phyloP scores from a whole-genome alignment of 768 basidiomycete genomes.

The Rhizopogon vesiculosus region DNA sequence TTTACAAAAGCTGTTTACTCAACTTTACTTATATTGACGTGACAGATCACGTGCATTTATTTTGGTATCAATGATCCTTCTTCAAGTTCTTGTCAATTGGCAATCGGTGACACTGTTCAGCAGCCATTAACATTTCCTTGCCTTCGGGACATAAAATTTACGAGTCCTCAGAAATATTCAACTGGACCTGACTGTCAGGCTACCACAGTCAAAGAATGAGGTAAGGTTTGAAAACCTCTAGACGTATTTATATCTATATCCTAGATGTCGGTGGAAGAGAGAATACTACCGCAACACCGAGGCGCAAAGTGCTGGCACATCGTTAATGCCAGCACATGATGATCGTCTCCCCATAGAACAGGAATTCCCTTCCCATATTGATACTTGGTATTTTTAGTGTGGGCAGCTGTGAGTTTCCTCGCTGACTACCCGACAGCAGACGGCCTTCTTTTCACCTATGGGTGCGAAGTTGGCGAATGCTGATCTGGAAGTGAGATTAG shows the following conservation, averaged over 20 bases:
- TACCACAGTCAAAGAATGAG: too few relatives aligned
- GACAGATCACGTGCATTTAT: not conserved
- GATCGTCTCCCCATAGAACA: not conserved
- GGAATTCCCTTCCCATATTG: not conserved
- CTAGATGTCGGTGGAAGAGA: too few relatives aligned
- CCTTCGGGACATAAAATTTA: constrained; percentile 79
- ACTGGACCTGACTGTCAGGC: too few relatives aligned
- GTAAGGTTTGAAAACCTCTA: too few relatives aligned
- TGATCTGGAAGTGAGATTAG: too few relatives aligned
- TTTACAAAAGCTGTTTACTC: too few relatives aligned
- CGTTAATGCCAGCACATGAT: not conserved
- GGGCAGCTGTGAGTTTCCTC: too few relatives aligned
- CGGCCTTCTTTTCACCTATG: not conserved
- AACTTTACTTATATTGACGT: not conserved
- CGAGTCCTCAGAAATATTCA: constrained; percentile 85
- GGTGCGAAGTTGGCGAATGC: not conserved
- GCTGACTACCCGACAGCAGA: too few relatives aligned
- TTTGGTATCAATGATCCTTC: too few relatives aligned
- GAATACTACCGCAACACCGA: not conserved
- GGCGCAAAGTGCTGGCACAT: not conserved
- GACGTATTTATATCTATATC: too few relatives aligned
- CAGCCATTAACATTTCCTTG: constrained; percentile 80
- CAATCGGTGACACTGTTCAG: constrained; percentile 59
- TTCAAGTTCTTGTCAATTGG: too few relatives aligned
- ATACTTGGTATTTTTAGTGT: not conserved